A percentile compares a stretch with the other conserved stretches of the same genome.
These are phyloP conservation scores for Hericium rajendrae DNA, from an alignment of 768 basidiomycete genomes.

Conservation along the genomic window DNA sequence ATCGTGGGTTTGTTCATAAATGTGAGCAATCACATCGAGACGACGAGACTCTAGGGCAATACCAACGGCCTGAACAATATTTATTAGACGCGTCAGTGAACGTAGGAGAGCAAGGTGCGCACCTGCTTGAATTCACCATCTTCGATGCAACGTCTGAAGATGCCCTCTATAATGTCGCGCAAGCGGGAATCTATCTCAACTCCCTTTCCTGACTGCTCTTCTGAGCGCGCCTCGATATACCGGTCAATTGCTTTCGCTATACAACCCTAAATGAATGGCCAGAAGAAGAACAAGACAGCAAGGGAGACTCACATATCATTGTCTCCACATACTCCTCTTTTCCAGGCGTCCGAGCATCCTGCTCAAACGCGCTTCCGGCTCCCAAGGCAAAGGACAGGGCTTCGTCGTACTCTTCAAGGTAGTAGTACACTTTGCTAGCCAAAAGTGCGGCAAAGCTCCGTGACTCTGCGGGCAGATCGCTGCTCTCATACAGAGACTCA, in stretches of 20 bases:
- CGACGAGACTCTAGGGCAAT: slow-evolving; percentile 90
- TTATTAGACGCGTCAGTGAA: not conserved
- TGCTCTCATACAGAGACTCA: slow-evolving; percentile 82
- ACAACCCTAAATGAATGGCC: not conserved
- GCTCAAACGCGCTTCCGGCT: slow-evolving; percentile 79
- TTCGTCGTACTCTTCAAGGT: slow-evolving; percentile 91
- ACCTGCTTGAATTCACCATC: slow-evolving; percentile 92
- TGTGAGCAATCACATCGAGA: slow-evolving; percentile 72
- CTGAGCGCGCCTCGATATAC: slow-evolving; percentile 65
- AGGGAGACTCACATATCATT: slow-evolving; percentile 66
- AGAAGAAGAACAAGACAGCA: not conserved
- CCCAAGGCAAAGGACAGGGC: slow-evolving; percentile 91
- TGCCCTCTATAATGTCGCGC: slow-evolving; percentile 78
- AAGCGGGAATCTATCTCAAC: slow-evolving; percentile 73
- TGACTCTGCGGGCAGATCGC: slow-evolving; percentile 61
- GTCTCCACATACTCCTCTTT: slow-evolving; percentile 91
- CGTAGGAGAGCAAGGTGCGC: slow-evolving; percentile 10
- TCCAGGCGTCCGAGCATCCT: slow-evolving; percentile 49
- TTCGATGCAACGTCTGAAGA: slow-evolving; percentile 75
- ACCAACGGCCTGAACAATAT: slow-evolving; percentile 65
- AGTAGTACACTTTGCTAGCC: slow-evolving; percentile 98
- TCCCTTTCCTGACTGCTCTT: slow-evolving; percentile 38
- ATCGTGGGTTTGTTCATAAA: slow-evolving; percentile 70
- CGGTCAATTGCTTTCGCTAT: slow-evolving; percentile 93
- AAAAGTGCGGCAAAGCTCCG: slow-evolving; percentile 83